phyloP scores from a whole-genome alignment of 306 rosid species.

The Heteromeles arbutifolia region DNA sequence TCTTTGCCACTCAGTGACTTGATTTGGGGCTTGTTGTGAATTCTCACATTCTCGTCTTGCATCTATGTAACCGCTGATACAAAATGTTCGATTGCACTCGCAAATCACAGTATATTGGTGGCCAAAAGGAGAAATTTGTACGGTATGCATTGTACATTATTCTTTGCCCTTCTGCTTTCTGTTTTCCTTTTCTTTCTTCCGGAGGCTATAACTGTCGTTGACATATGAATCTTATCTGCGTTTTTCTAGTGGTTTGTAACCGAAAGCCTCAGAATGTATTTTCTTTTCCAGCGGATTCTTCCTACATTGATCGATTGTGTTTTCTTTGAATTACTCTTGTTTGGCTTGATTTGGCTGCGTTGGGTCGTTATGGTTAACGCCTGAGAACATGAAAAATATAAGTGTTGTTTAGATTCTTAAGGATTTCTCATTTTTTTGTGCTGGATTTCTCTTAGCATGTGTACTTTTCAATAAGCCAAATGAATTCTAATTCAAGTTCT shows the following conservation, averaged over 20 bases:
- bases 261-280: background rate
- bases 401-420: background rate
- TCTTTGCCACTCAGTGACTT: background rate
- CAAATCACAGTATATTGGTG: slow-evolving; percentile 40
- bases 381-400: background rate
- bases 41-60: slow-evolving; percentile 8
- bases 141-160: slow-evolving; percentile 25
- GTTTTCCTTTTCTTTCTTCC: too few relatives aligned
- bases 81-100: slow-evolving; percentile 39
- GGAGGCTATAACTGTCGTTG: too few relatives aligned
- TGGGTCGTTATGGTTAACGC: background rate
- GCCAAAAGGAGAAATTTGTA: slow-evolving; percentile 39
- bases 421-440: background rate
- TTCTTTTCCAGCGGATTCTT: background rate
- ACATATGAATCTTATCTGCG: background rate
- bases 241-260: background rate
- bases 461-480: background rate
- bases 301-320: background rate
- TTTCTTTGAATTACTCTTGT: background rate
- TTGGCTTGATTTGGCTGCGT: background rate
- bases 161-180: background rate
- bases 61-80: slow-evolving; percentile 24
- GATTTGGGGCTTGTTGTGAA: slow-evolving; percentile 14
- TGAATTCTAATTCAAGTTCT: background rate
- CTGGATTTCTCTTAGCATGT: background rate